Evolutionary conservation across 1,284 basidiomycete genomes (phyloP), one percentile per base, ranked within the genome.

Genomic region (Puccinia novopanici): DNA sequence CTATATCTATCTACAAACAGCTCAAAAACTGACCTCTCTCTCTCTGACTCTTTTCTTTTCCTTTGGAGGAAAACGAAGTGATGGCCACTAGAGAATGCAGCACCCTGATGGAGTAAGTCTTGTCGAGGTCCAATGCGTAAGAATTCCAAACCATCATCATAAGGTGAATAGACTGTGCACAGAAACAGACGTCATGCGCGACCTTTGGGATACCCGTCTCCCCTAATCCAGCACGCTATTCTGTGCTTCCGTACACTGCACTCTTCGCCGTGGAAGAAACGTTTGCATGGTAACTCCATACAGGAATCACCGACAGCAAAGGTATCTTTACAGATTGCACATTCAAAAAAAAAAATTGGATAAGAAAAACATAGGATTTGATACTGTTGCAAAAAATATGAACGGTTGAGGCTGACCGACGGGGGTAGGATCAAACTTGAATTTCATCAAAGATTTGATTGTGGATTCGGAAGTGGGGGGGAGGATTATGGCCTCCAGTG

Each of bases 391-490:
- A 52, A 19, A 57, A 45, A 45, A 19, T 34, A 40, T 65, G 40
- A 59, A 8, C 3, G 27, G 45, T 19, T 68, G 37, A 3, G 42
- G 34, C 67, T 68, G 27, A 79, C 76, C 76, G 17, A 52, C 13
- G 24, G n/a, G 37, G 19, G 42, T 88, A 82, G 88, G 87, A 81
- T 88, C 87, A 63, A 93, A 85, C 0, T 91, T 88, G 76, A 91
- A 89, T 73, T 89, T 88, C 0, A 90, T 89, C 30, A 93, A 84
- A 48, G 90, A 89, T 50, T 87, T 82, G 27, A 92, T 88, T 45
- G 91, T 88, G 42, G 92, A 91, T 57, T 93, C 91, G 13, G 91
- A 88, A 9, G 92, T 92, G 19, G 92, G 89, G 13, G 92, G 90
- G n/a, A 9, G 92, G 92, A 57, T 82, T 82, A 4, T 90, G 86